Evolutionary conservation across 306 rosid species (phyloP).

Genomic region (Rosa multiflora): DNA sequence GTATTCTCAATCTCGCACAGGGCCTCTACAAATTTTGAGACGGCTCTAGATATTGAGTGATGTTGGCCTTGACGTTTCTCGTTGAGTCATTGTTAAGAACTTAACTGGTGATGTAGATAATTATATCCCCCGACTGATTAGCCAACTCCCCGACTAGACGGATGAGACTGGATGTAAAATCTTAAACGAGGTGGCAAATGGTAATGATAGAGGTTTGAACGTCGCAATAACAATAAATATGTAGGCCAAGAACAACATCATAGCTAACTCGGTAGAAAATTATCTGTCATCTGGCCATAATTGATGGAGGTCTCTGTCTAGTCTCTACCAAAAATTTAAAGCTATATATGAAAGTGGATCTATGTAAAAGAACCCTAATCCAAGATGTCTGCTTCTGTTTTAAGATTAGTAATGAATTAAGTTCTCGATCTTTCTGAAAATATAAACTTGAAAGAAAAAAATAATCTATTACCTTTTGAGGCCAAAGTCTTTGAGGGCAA

Average conservation of each 20-base stretch:
- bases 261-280: not conserved
- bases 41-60: too few relatives aligned
- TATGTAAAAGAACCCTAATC: not conserved
- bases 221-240: not conserved
- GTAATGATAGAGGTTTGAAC: not conserved
- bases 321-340: not conserved
- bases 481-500: constrained; percentile 73
- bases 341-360: not conserved
- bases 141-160: not conserved
- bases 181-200: not conserved
- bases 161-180: not conserved
- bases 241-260: not conserved
- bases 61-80: too few relatives aligned
- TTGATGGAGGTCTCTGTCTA: not conserved
- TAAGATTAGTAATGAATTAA: too few relatives aligned
- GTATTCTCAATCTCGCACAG: too few relatives aligned
- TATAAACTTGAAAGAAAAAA: not conserved
- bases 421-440: not conserved
- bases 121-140: not conserved
- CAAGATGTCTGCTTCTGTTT: not conserved
- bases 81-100: not conserved
- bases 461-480: constrained; percentile 36
- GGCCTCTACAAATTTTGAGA: too few relatives aligned
- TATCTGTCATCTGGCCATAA: not conserved
- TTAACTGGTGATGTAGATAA: not conserved